Evolutionary conservation across 495 filamentous ascomycete species (phyloP), one percentile per base, ranked within the genome.

Genomic region (Lindgomyces ingoldianus): DNA sequence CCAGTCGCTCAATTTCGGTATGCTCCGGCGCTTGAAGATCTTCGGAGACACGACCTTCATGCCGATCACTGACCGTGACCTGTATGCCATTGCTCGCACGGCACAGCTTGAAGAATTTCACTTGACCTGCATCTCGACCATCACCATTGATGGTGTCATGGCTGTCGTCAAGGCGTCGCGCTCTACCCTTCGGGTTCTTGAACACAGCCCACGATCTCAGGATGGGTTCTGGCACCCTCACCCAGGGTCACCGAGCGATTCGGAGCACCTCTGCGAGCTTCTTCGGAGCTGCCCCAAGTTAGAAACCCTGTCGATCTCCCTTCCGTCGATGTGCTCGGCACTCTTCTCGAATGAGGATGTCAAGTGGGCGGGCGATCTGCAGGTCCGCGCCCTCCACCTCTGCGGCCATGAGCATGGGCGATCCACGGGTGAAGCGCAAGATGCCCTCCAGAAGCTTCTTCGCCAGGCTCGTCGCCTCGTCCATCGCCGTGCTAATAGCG

Each of bases 11-110:
- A 69, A 80, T 64, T 83, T 84, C 60, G 67, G 77, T 47, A 62
- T 71, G 19, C 74, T 84, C 33, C 74, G 71, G 24, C 73, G 80
- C 29, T 65, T 84, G 41, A 84, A 84, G 72, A 72, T 84, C 41
- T 81, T 82, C 49, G 81, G 81, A 47, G 74, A 81, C 68, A 80
- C 81, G 4, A 78, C 80, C 25, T 74, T 81, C 65, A 78, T 78
- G 72, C 81, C 82, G 0, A 65, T 84, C 62, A 76, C 64, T 18
- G 82, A 84, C 57, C 72, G 72, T 4, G 81, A 84, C 59, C 66
- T 84, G 11, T 67, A 70, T 11, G 71, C 72, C 39, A 80, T 84
- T 57, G 76, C 81, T 10, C 75, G 74, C 12, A 83, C 81, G 0
- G 81, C 82, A 4, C 75, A 74, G 49, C 79, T 84, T 18, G 74